These are phyloP conservation scores for Clarireedia homoeocarpa DNA, from an alignment of 2,329 filamentous ascomycete genomes.

Conservation along the genomic window DNA sequence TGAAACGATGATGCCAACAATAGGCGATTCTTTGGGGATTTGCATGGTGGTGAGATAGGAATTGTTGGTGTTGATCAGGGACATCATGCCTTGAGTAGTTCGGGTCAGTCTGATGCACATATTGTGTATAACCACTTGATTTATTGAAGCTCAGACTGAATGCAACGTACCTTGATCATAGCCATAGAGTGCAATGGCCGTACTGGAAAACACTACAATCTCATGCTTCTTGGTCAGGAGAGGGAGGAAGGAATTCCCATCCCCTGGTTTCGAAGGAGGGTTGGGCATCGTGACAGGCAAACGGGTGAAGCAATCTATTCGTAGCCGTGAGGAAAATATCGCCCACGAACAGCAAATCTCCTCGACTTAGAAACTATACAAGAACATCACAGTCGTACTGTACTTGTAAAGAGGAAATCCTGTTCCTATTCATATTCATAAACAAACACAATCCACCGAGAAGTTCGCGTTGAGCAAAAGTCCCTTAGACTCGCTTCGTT, in stretches of 20 bases:
- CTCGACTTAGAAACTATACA: too few relatives aligned
- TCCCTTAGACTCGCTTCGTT: too few relatives aligned
- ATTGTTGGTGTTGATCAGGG: constrained; percentile 51
- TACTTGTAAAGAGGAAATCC: too few relatives aligned
- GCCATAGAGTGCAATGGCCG: constrained; percentile 57
- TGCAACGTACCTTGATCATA: constrained; percentile 62
- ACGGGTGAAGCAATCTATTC: background rate
- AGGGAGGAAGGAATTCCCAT: constrained; percentile 18
- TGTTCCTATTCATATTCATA: too few relatives aligned
- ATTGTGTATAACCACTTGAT: too few relatives aligned
- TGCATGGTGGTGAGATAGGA: constrained; percentile 50
- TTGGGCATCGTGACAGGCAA: constrained; percentile 26
- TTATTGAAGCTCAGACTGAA: too few relatives aligned
- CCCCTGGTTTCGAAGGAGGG: constrained; percentile 22
- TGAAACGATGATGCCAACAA: constrained; percentile 38
- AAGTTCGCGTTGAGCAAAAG: too few relatives aligned
- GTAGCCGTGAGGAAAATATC: background rate
- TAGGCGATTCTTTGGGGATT: constrained; percentile 29
- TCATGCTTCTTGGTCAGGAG: constrained; percentile 29
- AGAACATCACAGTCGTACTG: too few relatives aligned
- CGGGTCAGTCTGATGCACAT: too few relatives aligned
- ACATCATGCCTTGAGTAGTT: constrained; percentile 54
- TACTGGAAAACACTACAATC: constrained; percentile 33
- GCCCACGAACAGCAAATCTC: background rate
- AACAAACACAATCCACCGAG: too few relatives aligned